Conservation (phyloP, 345 rosid species). For the Syzygium oleosum region DNA sequence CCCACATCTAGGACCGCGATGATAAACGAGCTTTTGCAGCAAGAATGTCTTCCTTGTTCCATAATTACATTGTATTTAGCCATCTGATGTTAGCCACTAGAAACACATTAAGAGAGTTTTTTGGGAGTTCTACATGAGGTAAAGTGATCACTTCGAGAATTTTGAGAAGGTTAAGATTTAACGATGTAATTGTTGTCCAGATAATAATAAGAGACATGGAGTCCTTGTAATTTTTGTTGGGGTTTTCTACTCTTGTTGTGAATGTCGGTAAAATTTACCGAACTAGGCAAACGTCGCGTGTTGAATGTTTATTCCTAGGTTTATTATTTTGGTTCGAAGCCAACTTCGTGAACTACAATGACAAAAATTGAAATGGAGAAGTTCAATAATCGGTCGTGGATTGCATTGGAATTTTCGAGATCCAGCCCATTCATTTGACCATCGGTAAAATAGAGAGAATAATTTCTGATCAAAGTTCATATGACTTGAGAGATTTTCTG, state of each 20-base stretch:
- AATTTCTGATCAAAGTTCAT: too few relatives aligned
- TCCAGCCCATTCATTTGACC: too few relatives aligned
- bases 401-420: not conserved
- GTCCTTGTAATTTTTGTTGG: not conserved
- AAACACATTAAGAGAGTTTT: not conserved
- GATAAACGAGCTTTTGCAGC: not conserved
- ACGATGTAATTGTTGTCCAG: not conserved
- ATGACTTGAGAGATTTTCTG: too few relatives aligned
- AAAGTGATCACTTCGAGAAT: not conserved
- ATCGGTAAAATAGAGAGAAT: too few relatives aligned
- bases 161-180: not conserved
- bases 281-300: not conserved
- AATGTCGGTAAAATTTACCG: not conserved
- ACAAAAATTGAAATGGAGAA: not conserved
- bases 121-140: not conserved
- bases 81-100: not conserved
- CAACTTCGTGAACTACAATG: not conserved
- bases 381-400: not conserved
- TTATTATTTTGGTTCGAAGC: not conserved
- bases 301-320: not conserved
- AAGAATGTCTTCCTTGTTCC: not conserved
- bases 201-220: not conserved
- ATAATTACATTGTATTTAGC: not conserved
- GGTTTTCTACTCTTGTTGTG: not conserved
- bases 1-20: not conserved